Evolutionary conservation across 495 filamentous ascomycete species (phyloP).

Genomic region (Penicillium egyptiacum): DNA sequence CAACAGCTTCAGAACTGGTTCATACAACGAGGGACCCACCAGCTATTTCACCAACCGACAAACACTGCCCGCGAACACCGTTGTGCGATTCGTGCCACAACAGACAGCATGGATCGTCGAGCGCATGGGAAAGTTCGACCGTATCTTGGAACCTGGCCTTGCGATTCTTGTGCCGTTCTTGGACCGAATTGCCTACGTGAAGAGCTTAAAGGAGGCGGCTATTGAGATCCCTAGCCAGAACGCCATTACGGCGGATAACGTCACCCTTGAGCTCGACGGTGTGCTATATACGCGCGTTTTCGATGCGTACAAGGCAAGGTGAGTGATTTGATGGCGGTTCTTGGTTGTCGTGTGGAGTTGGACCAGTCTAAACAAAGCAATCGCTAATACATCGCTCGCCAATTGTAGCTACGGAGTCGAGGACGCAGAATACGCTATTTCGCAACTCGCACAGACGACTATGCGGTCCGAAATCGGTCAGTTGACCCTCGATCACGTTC

Average conservation of each 20-base stretch:
- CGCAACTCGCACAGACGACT: constrained; percentile 94
- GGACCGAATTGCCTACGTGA: constrained; percentile 97
- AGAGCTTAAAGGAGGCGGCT: constrained; percentile 91
- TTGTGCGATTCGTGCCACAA: constrained; percentile 96
- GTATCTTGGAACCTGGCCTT: constrained; percentile 87
- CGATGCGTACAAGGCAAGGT: constrained; percentile 96
- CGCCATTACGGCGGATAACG: constrained; percentile 97
- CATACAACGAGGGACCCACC: constrained; percentile 28
- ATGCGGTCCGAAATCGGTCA: constrained; percentile 99
- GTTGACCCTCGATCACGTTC: constrained; percentile 91
- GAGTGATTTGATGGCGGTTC: constrained; percentile 18
- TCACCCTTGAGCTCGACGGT: constrained; percentile 93
- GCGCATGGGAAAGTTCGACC: constrained; percentile 95
- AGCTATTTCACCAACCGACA: constrained; percentile 61
- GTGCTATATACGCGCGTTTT: constrained; percentile 94
- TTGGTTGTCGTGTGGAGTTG: neutral
- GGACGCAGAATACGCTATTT: constrained; percentile 98
- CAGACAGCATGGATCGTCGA: constrained; percentile 99
- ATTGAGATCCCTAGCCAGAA: constrained; percentile 95
- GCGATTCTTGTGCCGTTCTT: constrained; percentile 87
- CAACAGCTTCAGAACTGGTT: constrained; percentile 23
- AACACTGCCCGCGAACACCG: constrained; percentile 82
- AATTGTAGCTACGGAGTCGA: constrained; percentile 85
- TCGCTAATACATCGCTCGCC: constrained; percentile 12
- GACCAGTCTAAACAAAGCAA: constrained; percentile 1